These are phyloP conservation scores for Vitellaria paradoxa DNA, from an alignment of 179 eudicot species.

Conservation along the genomic window DNA sequence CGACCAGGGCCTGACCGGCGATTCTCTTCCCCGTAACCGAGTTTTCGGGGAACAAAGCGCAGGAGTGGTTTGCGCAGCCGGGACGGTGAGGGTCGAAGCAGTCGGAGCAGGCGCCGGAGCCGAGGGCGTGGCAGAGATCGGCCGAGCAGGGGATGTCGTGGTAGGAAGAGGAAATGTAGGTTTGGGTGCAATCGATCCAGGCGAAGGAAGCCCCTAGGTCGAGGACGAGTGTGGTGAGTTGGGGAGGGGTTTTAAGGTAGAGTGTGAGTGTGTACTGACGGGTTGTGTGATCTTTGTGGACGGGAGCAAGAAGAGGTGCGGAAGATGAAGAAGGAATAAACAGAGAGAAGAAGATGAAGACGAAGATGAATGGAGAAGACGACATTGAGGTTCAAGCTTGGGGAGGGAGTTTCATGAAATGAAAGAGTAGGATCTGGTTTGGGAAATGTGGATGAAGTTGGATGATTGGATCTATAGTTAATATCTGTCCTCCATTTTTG, in stretches of 20 bases:
- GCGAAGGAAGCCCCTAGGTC: slow-evolving; percentile 32
- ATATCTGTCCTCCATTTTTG: no score
- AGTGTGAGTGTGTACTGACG: slow-evolving; percentile 23
- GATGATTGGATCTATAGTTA: no score
- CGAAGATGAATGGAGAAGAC: background rate
- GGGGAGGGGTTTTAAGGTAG: slow-evolving; percentile 28
- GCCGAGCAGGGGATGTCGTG: slow-evolving; percentile 28
- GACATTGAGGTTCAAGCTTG: background rate
- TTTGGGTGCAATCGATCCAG: slow-evolving; percentile 30
- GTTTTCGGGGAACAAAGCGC: slow-evolving; percentile 25
- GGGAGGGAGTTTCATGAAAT: no score
- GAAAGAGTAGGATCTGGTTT: no score
- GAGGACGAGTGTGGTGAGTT: slow-evolving; percentile 24
- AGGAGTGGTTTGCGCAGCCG: slow-evolving; percentile 29
- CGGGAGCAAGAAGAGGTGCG: slow-evolving; percentile 24
- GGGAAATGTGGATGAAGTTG: no score
- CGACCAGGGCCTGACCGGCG: slow-evolving; percentile 19
- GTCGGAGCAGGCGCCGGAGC: slow-evolving; percentile 17
- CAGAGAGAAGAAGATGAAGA: slow-evolving; percentile 6
- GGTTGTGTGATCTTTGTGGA: slow-evolving; percentile 23
- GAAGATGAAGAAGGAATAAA: background rate
- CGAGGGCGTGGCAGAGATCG: slow-evolving; percentile 22
- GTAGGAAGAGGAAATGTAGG: slow-evolving; percentile 25
- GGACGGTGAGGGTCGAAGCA: slow-evolving; percentile 18
- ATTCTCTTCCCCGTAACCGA: slow-evolving; percentile 11